phyloP scores from a whole-genome alignment of 169 alveolate genomes.

The Plasmodium adleri region DNA sequence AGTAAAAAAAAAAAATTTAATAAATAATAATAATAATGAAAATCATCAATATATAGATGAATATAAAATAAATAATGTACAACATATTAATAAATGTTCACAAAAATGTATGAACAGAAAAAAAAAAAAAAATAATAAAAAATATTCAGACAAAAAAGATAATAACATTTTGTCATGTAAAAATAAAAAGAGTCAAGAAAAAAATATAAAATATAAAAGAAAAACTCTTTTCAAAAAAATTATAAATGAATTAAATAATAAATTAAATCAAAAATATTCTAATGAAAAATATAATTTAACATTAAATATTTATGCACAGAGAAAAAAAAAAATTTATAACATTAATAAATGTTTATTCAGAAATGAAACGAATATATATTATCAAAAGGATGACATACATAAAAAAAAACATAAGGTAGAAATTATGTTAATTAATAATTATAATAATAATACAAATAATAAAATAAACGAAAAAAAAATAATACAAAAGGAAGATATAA shows the following conservation, averaged over 20 bases:
- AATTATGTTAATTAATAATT: not conserved
- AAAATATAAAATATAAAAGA: not conserved
- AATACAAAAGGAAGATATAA: not conserved
- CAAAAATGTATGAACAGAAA: not conserved
- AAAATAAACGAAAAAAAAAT: not conserved
- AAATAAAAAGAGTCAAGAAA: not conserved
- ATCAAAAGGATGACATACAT: not conserved
- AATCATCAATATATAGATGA: too few species aligned
- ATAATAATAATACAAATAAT: not conserved
- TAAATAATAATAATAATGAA: too few species aligned
- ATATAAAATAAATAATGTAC: too few species aligned
- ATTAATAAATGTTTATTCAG: slow-evolving; percentile 28
- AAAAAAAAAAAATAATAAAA: too few species aligned
- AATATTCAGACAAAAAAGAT: too few species aligned
- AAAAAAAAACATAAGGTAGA: slow-evolving; percentile 1
- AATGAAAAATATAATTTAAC: slow-evolving; percentile 37
- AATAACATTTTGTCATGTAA: too few species aligned
- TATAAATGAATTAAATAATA: slow-evolving; percentile 44
- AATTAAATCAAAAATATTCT: slow-evolving; percentile 22
- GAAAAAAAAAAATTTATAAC: slow-evolving; percentile 12
- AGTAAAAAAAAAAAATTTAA: not conserved
- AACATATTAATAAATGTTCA: not conserved
- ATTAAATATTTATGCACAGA: slow-evolving; percentile 35
- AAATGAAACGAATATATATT: not conserved
- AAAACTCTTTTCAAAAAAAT: slow-evolving; percentile 29